Evolutionary conservation across 139 green algal genomes (phyloP), one percentile per base, ranked within the genome.

Genomic region (Auxenochlorella pyrenoidosa): DNA sequence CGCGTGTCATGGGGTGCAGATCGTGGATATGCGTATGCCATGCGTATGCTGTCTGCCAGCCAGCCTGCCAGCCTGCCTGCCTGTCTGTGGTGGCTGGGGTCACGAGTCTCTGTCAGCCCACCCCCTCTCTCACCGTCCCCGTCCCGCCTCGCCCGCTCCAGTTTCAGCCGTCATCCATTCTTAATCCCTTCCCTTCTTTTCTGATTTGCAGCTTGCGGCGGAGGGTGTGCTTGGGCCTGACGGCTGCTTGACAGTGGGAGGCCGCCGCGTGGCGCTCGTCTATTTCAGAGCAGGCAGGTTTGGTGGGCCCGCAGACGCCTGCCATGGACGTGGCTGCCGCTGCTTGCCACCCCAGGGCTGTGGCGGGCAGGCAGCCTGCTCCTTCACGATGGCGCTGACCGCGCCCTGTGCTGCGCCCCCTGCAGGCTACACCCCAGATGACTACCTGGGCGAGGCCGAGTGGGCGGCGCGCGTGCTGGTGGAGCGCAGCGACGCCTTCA

Each of bases 381-480:
- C 47, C 47, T 54, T 10, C 10, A 10, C 47, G 8, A 54, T 18
- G 10, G 47, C 47, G 8, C 6, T 18, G 47, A 6, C 47, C 6
- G 47, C 47, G 10, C 47, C 47, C 47, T 10, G 47, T 6, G 8
- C 47, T 54, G 47, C 47, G 10, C 54, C 15, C 54, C 54, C 15
- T 13, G 54, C 96, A n/a, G 97, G 97, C 26, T 99, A 99, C 92
- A 93, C 94, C 5, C 98, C 98, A 1, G 87, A 82, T 28, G 96
- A 99, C 94, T 99, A 99, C 91, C 94, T 94, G 0, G 91, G 73
- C 2, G 91, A 96, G 1, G 83, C 75, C 0, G 94, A 99, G 91
- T 99, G 97, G 97, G 68, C 87, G 8, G 97, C 90, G 12, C 92
- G 97, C 8, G 51, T 88, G 32, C 80, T 97, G 71, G 88, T 99